Evolutionary conservation across 352 stramenopile species (phyloP).

Genomic region (Halophytophthora polymorphica): DNA sequence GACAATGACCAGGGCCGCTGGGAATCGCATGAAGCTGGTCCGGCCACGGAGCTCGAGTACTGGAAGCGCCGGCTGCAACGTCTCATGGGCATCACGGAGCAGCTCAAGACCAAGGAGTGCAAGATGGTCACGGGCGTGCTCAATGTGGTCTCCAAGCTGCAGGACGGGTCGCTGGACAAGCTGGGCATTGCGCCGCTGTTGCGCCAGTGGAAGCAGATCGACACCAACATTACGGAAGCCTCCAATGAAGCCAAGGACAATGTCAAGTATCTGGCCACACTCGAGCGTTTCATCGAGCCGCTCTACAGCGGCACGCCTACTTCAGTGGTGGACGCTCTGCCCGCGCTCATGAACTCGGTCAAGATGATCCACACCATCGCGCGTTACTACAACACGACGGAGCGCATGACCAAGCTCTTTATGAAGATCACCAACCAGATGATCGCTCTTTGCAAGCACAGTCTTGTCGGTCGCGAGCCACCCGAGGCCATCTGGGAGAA

Average conservation of each 20-base stretch:
- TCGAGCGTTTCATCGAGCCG: slow-evolving; percentile 86
- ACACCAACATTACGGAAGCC: slow-evolving; percentile 84
- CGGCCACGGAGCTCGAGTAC: slow-evolving; percentile 84
- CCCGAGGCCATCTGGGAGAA: slow-evolving; percentile 76
- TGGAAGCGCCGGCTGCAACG: slow-evolving; percentile 82
- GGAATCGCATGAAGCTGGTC: slow-evolving; percentile 81
- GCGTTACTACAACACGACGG: slow-evolving; percentile 88
- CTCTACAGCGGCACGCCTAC: slow-evolving; percentile 61
- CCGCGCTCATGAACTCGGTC: slow-evolving; percentile 87
- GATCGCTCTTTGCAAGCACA: slow-evolving; percentile 78
- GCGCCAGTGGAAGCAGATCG: slow-evolving; percentile 85
- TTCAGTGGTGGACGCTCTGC: slow-evolving; percentile 69
- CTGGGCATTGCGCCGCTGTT: slow-evolving; percentile 60
- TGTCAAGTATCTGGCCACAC: slow-evolving; percentile 80
- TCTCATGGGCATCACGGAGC: slow-evolving; percentile 86
- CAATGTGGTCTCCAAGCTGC: slow-evolving; percentile 78
- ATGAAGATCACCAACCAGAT: slow-evolving; percentile 92
- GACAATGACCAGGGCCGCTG: slow-evolving; percentile 77
- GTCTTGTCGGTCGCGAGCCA: slow-evolving; percentile 50
- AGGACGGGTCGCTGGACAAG: slow-evolving; percentile 62
- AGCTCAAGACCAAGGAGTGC: slow-evolving; percentile 88
- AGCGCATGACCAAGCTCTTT: slow-evolving; percentile 89
- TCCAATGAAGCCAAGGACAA: slow-evolving; percentile 87
- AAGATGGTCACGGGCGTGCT: slow-evolving; percentile 85
- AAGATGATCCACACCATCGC: slow-evolving; percentile 91